Base-by-base conservation (phyloP, 805 yeast species). In the Spathaspora hagerdaliae region DNA sequence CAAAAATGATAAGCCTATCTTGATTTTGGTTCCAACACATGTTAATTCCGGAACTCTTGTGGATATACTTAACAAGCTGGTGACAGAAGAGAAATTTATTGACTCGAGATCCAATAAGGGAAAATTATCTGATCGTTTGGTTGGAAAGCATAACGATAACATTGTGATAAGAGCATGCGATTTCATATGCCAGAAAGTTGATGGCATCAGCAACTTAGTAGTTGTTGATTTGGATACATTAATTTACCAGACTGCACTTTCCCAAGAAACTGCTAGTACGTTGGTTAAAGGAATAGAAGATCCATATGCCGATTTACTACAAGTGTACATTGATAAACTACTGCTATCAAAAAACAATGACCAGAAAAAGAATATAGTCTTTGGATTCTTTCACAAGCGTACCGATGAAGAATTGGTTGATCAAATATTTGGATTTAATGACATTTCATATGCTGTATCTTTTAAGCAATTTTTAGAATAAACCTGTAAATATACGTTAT, bases 181-280 rank as follows among this genome's bases (percentile, higher is more conserved):
- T 35, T 38, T 56, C 15, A 35, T 58, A 7, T 59, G 60, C 2
- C 41, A 38, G 27, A 41, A 41, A 3, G 31, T 47, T 7, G n/a
- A 27, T 24, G 51, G 43, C 7, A 33, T 44, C 9, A 26, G 51
- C 10, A 53, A 54, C 29, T 27, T 60, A 14, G 37, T 55, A 2
- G 41, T 58, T 6, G 36, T 52, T 29, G 61, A 59, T 7, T 40
- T 60, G 10, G 62, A 61, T 35, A 36, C 55, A 7, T 46, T 59
- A n/a, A 34, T 58, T 12, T 60, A 61, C 5, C 58, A 57, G 39
- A 36, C 53, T 7, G 63, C 61, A 8, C 51, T 55, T 13, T 32
- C 48, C 7, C 24, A 29, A 12, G 27, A 32, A 33, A 31, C 36
- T 12, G 24, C 26, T 7, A 19, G 37, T 8, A 43, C 44, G 8